phyloP scores from a whole-genome alignment of 176 grass and related monocot genomes.

The Cenchrus americanus region DNA sequence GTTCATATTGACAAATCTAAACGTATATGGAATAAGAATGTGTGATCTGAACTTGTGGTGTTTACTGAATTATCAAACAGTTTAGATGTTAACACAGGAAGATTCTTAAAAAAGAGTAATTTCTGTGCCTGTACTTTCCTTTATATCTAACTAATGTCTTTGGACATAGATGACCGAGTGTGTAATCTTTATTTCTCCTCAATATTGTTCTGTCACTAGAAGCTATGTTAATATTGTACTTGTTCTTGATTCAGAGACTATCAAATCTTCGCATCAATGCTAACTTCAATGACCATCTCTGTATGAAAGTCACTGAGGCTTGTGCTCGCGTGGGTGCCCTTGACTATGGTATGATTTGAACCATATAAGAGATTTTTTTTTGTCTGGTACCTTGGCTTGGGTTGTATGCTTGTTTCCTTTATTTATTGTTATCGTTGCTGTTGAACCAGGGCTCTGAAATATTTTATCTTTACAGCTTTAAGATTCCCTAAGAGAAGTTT shows the following conservation, averaged over 20 bases:
- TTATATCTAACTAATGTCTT: not conserved
- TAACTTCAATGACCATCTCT: slow-evolving; percentile 99
- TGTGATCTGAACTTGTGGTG: slow-evolving; percentile 31
- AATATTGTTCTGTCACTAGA: slow-evolving; percentile 28
- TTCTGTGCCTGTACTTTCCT: not conserved
- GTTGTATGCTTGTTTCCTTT: not conserved
- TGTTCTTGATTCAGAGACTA: slow-evolving; percentile 67
- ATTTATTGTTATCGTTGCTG: not conserved
- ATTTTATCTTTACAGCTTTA: slow-evolving; percentile 18
- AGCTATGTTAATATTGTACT: slow-evolving; percentile 6
- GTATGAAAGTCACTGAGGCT: slow-evolving; percentile 84
- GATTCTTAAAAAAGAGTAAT: not conserved
- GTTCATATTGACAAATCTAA: not conserved
- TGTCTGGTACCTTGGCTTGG: slow-evolving; percentile 39
- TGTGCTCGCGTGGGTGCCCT: slow-evolving; percentile 71
- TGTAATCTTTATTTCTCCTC: slow-evolving; percentile 7
- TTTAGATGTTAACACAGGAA: not conserved
- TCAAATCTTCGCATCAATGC: slow-evolving; percentile 87
- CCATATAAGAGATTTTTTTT: not conserved
- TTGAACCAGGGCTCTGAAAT: slow-evolving; percentile 6
- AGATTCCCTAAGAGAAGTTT: not conserved
- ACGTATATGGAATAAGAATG: not conserved
- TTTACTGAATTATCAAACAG: not conserved
- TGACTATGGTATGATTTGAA: slow-evolving; percentile 78
- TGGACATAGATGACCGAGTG: not conserved